A percentile compares a stretch with the other conserved stretches of the same genome.
Evolutionary conservation across 2,329 filamentous ascomycete genomes (phyloP).

Genomic region (Allantophomopsis lycopodina): DNA sequence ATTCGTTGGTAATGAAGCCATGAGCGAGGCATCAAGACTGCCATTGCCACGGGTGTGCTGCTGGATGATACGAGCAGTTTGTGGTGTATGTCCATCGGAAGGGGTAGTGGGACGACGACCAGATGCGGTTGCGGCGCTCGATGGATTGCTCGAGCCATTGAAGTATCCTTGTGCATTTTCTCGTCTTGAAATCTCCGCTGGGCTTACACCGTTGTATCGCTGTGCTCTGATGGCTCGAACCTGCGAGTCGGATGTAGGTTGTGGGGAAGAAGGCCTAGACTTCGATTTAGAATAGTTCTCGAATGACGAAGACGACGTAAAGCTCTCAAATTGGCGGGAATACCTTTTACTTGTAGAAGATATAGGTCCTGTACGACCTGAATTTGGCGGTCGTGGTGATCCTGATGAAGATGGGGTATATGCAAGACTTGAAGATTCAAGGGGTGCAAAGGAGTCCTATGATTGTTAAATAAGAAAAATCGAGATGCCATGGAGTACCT

Average conservation of each 20-base stretch:
- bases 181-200: conserved; percentile 35
- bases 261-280: conserved; percentile 57
- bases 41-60: conserved; percentile 68
- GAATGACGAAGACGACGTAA: conserved; percentile 4
- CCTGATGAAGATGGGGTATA: conserved; percentile 48
- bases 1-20: conserved; percentile 72
- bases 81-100: conserved; percentile 37
- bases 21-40: conserved; percentile 75
- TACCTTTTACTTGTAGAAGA: conserved; percentile 45
- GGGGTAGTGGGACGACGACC: conserved; percentile 45
- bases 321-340: conserved; percentile 42
- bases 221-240: conserved; percentile 18
- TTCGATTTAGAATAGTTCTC: conserved; percentile 4
- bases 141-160: conserved; percentile 31
- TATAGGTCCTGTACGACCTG: conserved; percentile 29
- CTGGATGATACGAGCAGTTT: conserved; percentile 46
- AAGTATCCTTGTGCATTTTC: conserved; percentile 37
- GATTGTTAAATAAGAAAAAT: conserved; percentile 10
- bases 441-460: conserved; percentile 71
- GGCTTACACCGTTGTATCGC: conserved; percentile 46
- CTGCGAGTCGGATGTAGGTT: conserved; percentile 11
- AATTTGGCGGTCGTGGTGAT: conserved; percentile 48
- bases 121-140: conserved; percentile 34
- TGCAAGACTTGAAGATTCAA: conserved; percentile 47
- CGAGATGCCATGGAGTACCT: conserved; percentile 18